phyloP scores from a whole-genome alignment of 352 stramenopile genomes.

The Pythium pyrilobum region DNA sequence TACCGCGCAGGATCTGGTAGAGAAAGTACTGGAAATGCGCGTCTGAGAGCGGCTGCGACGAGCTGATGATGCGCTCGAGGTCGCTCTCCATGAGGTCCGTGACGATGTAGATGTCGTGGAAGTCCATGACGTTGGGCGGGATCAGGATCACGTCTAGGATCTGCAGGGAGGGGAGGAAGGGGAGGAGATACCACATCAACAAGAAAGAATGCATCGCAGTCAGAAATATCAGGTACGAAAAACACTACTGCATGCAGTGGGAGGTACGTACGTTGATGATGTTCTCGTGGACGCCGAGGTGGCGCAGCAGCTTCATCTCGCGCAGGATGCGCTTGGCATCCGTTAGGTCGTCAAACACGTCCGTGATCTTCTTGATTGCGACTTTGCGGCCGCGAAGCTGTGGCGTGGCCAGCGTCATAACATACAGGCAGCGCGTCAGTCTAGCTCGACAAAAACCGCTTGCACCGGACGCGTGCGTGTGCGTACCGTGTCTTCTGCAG shows the following conservation, averaged over 20 bases:
- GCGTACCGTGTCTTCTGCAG: constrained; percentile 85
- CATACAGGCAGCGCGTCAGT: background rate
- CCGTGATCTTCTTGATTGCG: constrained; percentile 91
- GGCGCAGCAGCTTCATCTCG: constrained; percentile 91
- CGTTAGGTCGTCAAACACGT: constrained; percentile 90
- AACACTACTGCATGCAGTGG: too few relatives aligned
- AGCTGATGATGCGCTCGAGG: constrained; percentile 60
- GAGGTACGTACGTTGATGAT: constrained; percentile 77
- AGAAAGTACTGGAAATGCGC: constrained; percentile 53
- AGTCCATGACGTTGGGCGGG: constrained; percentile 80
- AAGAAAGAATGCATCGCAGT: background rate
- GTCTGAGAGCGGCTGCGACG: constrained; percentile 33
- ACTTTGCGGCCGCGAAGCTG: constrained; percentile 81
- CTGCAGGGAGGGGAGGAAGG: constrained; percentile 25
- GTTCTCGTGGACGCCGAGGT: constrained; percentile 90
- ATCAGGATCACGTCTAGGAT: constrained; percentile 83
- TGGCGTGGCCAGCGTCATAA: too few relatives aligned
- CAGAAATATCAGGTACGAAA: background rate
- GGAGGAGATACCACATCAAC: background rate
- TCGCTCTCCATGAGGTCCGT: constrained; percentile 63
- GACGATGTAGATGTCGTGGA: constrained; percentile 84
- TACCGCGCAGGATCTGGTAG: constrained; percentile 69
- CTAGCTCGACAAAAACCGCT: too few relatives aligned
- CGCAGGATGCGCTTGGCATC: constrained; percentile 92
- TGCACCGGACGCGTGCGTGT: background rate